phyloP scores from a whole-genome alignment of 2,329 filamentous ascomycete species.

The Atkinsonella texensis region DNA sequence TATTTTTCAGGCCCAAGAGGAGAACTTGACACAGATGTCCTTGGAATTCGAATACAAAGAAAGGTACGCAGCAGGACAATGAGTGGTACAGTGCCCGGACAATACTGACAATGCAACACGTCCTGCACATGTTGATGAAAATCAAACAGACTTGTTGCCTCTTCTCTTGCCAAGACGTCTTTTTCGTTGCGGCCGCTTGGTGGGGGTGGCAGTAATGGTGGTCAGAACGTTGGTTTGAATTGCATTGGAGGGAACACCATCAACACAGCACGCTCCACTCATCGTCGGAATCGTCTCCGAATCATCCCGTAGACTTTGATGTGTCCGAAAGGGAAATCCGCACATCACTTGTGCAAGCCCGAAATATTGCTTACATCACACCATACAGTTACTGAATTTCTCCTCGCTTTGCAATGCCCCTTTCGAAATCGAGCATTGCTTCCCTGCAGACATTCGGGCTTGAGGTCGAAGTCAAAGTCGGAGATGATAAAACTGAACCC shows the following conservation, averaged over 20 bases:
- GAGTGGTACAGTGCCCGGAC: background rate
- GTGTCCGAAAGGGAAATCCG: background rate
- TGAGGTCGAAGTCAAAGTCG: background rate
- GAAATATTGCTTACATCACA: background rate
- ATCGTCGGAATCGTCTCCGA: background rate
- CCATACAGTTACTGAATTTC: background rate
- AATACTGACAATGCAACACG: background rate
- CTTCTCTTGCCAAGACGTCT: background rate
- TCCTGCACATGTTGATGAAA: background rate
- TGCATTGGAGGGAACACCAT: background rate
- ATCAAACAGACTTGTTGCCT: background rate
- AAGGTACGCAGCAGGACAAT: background rate
- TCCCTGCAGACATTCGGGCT: background rate
- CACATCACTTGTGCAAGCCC: background rate
- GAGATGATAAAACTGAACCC: background rate
- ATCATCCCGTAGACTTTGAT: background rate
- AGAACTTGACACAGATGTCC: too few species aligned
- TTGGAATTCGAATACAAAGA: too few species aligned
- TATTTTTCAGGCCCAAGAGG: too few species aligned
- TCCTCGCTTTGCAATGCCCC: too few species aligned
- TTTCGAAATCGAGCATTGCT: too few species aligned
- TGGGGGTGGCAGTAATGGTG: background rate
- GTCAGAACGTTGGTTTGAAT: background rate
- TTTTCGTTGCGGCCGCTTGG: conserved; percentile 3
- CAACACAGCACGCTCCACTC: background rate